Conservation (phyloP, 371 early-diverging fungal genomes). For the Choanephora cucurbitarum region DNA sequence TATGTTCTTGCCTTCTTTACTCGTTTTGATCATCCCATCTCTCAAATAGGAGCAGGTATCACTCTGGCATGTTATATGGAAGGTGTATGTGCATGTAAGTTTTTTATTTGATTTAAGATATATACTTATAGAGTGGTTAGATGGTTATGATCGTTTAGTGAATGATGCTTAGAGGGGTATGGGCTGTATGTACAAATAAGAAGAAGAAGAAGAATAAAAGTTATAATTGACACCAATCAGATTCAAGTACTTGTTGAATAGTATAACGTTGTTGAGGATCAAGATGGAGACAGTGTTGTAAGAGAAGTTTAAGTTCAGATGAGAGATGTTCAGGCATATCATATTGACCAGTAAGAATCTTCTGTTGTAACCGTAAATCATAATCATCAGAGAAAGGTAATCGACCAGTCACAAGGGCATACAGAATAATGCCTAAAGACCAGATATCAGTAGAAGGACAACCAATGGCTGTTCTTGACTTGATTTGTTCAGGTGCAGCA, state of each 20-base stretch:
- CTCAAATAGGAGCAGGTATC: slow-evolving; percentile 72
- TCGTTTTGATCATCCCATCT: slow-evolving; percentile 66
- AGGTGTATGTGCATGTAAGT: slow-evolving; percentile 60
- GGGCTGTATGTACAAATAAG: slow-evolving; percentile 9
- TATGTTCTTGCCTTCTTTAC: slow-evolving; percentile 81
- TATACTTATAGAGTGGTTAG: slow-evolving; percentile 10
- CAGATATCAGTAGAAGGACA: slow-evolving; percentile 74
- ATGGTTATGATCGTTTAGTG: slow-evolving; percentile 40
- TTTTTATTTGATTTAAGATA: not conserved
- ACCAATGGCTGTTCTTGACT: slow-evolving; percentile 36
- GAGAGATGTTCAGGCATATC: slow-evolving; percentile 34
- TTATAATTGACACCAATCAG: slow-evolving; percentile 19
- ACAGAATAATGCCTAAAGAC: slow-evolving; percentile 79
- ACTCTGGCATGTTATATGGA: slow-evolving; percentile 78
- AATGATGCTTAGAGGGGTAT: slow-evolving; percentile 27
- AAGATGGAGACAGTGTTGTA: slow-evolving; percentile 18
- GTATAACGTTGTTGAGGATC: slow-evolving; percentile 19
- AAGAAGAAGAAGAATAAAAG: not conserved
- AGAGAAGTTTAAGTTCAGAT: slow-evolving; percentile 14
- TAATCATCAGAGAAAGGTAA: slow-evolving; percentile 78
- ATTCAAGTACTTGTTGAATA: slow-evolving; percentile 22
- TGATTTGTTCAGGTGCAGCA: slow-evolving; percentile 73
- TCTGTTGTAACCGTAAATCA: slow-evolving; percentile 67
- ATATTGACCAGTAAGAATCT: slow-evolving; percentile 54
- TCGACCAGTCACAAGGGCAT: slow-evolving; percentile 64